Base-by-base conservation (phyloP, 306 rosid species). In the Casuarina glauca region DNA sequence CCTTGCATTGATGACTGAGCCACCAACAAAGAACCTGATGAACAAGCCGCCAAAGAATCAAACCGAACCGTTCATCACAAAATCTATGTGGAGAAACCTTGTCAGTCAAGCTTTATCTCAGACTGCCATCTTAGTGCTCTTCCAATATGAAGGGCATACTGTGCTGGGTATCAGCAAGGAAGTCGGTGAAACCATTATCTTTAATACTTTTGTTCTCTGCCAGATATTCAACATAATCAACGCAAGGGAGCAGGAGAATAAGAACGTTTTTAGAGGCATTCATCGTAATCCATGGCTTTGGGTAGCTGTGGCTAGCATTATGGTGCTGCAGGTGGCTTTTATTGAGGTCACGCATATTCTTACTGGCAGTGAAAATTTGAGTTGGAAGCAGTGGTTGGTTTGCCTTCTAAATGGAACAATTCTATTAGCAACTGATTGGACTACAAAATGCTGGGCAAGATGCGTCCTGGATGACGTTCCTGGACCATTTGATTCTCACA, bases 21-120 rank as follows among this genome's bases (percentile, higher is more conserved):
- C 78, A 6, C 78, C 74, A 4, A 44, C 57, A 3, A 15, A 72
- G 4, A 60, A 71, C 36, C 67, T 49, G 76, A 80, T 80, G 80
- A 48, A 48, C 1, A 48, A 67, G 53, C 11, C 26, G 1, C 77
- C 44, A 0, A 6, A 10, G 26, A n/a, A 17, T 3, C 58, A 61
- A 26, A 58, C 55, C 32, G 69, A 61, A 9, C 38, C 73, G 1
- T 58, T 80, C 17, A 46, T 80, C 63, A 77, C 53, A 43, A 73
- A 61, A 67, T 19, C 74, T 4, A 76, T 81, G 84, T 61, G 80
- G 84, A 70, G 73, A 61, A 69, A 81, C 68, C n/a, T 70, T 32
- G 13, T 61, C 2, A 13, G 32, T 32, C 84, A 81, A 51, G 84
- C 68, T 70, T 6, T 52, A 4, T 75, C n/a, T 45, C 84, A 80